A percentile compares a stretch with the other conserved stretches of the same genome.
phyloP scores from a whole-genome alignment of 805 yeast species.

The Yamadazyma sp. region DNA sequence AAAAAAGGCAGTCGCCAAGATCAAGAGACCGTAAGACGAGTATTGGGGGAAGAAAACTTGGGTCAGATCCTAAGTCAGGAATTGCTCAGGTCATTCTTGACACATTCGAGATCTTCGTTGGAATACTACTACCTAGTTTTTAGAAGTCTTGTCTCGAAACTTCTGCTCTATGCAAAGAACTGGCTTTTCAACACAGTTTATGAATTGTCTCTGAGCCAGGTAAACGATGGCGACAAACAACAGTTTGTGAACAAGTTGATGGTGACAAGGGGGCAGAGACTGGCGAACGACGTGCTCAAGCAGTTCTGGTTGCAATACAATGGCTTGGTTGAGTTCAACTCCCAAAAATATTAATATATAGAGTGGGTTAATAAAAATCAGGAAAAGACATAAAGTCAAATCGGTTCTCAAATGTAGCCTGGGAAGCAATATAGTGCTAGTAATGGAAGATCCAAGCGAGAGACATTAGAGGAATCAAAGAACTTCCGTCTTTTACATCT shows the following conservation, averaged over 20 bases:
- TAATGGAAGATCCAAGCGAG: too few relatives aligned
- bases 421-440: too few relatives aligned
- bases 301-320: constrained; percentile 66
- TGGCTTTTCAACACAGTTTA: constrained; percentile 37
- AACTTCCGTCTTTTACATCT: too few relatives aligned
- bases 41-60: constrained; percentile 15
- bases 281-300: constrained; percentile 56
- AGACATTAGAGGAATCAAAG: not conserved
- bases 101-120: constrained; percentile 56
- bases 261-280: constrained; percentile 65
- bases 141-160: constrained; percentile 47
- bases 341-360: constrained; percentile 5
- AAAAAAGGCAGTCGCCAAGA: constrained; percentile 47
- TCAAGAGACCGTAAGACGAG: constrained; percentile 27
- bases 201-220: constrained; percentile 15
- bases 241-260: constrained; percentile 53
- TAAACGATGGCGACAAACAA: constrained; percentile 33
- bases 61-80: constrained; percentile 3
- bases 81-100: constrained; percentile 31
- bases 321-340: constrained; percentile 47
- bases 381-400: too few relatives aligned
- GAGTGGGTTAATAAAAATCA: too few relatives aligned
- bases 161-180: constrained; percentile 45
- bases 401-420: too few relatives aligned
- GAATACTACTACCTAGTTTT: constrained; percentile 56